Evolutionary conservation across 1,284 basidiomycete genomes (phyloP).

Genomic region (Ceratobasidium sp.): DNA sequence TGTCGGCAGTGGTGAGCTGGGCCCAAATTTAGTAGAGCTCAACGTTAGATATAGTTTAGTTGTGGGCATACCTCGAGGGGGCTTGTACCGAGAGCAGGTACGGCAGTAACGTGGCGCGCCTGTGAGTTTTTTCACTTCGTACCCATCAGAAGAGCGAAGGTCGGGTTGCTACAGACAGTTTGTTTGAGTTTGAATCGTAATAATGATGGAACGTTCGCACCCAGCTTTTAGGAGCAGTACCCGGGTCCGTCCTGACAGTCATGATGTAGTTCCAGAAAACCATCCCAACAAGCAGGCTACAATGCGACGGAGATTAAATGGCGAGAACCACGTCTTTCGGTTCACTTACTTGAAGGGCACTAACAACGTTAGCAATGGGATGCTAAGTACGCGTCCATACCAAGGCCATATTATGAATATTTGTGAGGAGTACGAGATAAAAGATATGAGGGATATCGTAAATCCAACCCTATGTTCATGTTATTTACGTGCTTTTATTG

Average conservation of each 20-base stretch:
- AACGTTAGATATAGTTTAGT: slow-evolving; percentile 12
- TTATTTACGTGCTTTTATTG: background rate
- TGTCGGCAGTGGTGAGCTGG: slow-evolving; percentile 87
- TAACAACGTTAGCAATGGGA: slow-evolving; percentile 79
- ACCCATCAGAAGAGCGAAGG: slow-evolving; percentile 72
- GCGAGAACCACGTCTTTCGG: background rate
- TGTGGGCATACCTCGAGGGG: slow-evolving; percentile 63
- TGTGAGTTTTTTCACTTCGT: slow-evolving; percentile 89
- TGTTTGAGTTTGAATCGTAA: slow-evolving; percentile 7
- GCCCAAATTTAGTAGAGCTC: background rate
- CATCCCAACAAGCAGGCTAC: slow-evolving; percentile 79
- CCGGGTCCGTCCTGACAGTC: slow-evolving; percentile 85
- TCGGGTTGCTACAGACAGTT: slow-evolving; percentile 74
- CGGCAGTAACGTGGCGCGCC: slow-evolving; percentile 86
- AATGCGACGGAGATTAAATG: slow-evolving; percentile 43
- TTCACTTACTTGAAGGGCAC: slow-evolving; percentile 87
- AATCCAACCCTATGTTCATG: slow-evolving; percentile 66
- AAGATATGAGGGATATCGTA: slow-evolving; percentile 83
- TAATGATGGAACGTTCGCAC: slow-evolving; percentile 61
- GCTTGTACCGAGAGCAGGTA: slow-evolving; percentile 79
- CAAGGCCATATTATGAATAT: slow-evolving; percentile 93
- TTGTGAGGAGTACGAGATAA: slow-evolving; percentile 90
- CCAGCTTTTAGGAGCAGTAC: slow-evolving; percentile 84
- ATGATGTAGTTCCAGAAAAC: slow-evolving; percentile 90
- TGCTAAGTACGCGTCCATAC: slow-evolving; percentile 79